These are phyloP conservation scores for Lyophyllum atratum DNA, from an alignment of 768 basidiomycete genomes.

Conservation along the genomic window DNA sequence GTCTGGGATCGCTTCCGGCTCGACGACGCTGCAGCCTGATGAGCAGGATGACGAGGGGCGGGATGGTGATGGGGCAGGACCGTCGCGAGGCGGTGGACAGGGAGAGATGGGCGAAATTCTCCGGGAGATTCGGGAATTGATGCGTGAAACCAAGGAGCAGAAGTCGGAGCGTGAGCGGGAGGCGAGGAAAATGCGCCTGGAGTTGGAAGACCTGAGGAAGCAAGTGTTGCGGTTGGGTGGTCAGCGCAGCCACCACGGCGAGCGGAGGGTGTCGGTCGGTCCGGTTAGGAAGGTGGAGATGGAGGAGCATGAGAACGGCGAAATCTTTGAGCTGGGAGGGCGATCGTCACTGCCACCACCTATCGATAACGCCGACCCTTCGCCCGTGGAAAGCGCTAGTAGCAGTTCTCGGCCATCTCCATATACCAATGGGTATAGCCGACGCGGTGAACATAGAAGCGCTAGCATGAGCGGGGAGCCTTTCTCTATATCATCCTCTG, in stretches of 20 bases:
- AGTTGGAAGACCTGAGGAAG: slow-evolving; percentile 12
- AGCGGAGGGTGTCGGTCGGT: background rate
- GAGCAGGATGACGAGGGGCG: background rate
- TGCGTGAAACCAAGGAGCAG: background rate
- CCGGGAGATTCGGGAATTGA: background rate
- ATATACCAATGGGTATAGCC: background rate
- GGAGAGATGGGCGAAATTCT: background rate
- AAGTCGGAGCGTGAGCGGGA: slow-evolving; percentile 4
- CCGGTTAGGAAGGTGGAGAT: background rate
- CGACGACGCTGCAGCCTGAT: background rate
- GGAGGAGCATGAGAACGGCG: background rate
- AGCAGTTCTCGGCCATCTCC: background rate
- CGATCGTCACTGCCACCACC: background rate
- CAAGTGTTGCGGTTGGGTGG: slow-evolving; percentile 4
- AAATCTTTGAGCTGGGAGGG: background rate
- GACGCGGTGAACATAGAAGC: background rate
- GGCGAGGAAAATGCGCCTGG: slow-evolving; percentile 6
- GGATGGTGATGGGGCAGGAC: background rate
- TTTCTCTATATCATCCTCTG: background rate
- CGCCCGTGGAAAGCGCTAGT: background rate
- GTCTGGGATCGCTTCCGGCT: background rate
- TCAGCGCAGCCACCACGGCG: background rate
- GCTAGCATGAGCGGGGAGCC: background rate
- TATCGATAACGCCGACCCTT: background rate
- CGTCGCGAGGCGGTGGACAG: background rate